Base-by-base conservation (phyloP, 2,329 filamentous ascomycete species). In the Exophiala sp. region DNA sequence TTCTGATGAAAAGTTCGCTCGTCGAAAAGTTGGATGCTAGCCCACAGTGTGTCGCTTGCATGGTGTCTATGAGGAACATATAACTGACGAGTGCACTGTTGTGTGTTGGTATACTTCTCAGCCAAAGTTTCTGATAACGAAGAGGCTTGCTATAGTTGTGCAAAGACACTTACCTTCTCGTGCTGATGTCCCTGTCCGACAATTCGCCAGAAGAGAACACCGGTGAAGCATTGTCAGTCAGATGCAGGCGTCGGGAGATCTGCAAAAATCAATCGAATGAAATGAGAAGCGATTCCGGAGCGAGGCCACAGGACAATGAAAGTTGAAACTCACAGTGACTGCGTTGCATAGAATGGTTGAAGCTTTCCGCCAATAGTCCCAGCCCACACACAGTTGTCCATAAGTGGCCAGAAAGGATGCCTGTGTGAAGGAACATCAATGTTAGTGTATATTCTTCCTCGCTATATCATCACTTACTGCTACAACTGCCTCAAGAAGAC, bases 221-320 rank as follows among this genome's bases (percentile, higher is more conserved):
- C 12, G 45, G 38, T n/a, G 54, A 45, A 24, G 32, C 49, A 18
- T 45, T 46, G 16, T 57, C 54, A n/a, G 44, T 52, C 33, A 57
- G 36, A 24, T 51, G 49, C 10, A 53, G 11, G 6, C 54, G 54
- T 38, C 54, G 44, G 14, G 54, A 38, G n/a, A 57, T 50, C 54
- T 57, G 32, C 36, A 33, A 9, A 11, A n/a, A 47, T 33, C 42
- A 36, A n/a, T 18, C 20, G 9, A 18, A 38, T 34, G 20, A 34
- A 11, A 44, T n/a, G 7, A 4, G 10, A 43, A n/a, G 16, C 3
- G 45, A 38, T 20, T 21, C 9, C 16, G 45, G 45, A 10, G 44
- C 16, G 3, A 2, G 16, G 16, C 16, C 16, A 18, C 16, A 18
- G 16, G 16, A 18, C 16, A 18, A 18, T 18, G 16, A 18, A 18